Conservation (phyloP, 2,329 filamentous ascomycete genomes). For the Colletotrichum melonis region DNA sequence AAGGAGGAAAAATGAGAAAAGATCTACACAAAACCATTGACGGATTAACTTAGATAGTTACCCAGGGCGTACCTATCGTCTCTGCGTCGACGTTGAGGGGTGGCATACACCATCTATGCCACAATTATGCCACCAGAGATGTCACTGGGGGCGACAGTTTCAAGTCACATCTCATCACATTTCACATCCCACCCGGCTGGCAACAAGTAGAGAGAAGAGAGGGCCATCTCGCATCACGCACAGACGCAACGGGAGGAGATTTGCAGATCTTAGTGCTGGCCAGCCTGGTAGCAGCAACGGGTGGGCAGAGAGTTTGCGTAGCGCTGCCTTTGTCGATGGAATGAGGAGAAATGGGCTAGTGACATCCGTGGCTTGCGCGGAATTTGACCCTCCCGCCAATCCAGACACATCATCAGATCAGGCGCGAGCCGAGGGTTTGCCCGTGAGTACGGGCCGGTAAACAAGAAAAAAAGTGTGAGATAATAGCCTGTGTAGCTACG, state of each 20-base stretch:
- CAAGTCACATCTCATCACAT: not conserved
- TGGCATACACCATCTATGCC: not conserved
- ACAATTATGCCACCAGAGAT: not conserved
- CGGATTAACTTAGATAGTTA: not conserved
- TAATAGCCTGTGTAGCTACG: no score
- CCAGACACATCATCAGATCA: not conserved
- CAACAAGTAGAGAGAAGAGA: not conserved
- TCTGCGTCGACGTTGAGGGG: conserved; percentile 6
- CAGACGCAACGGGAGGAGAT: conserved; percentile 15
- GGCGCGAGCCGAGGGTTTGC: not conserved
- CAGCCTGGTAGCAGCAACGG: not conserved
- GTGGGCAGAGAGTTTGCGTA: not conserved
- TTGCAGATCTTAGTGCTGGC: not conserved
- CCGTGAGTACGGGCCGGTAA: not conserved
- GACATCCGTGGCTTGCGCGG: conserved; percentile 29
- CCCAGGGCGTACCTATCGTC: not conserved
- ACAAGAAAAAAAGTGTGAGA: not conserved
- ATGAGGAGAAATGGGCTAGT: conserved; percentile 15
- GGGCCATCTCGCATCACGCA: conserved; percentile 10
- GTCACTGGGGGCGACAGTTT: not conserved
- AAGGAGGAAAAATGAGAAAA: not conserved
- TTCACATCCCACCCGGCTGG: not conserved
- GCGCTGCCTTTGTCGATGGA: conserved; percentile 17
- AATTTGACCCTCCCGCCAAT: not conserved
- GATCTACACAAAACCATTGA: not conserved